Evolutionary conservation across 306 rosid genomes (phyloP), one percentile per base, ranked within the genome.

Genomic region (Inga laurina): DNA sequence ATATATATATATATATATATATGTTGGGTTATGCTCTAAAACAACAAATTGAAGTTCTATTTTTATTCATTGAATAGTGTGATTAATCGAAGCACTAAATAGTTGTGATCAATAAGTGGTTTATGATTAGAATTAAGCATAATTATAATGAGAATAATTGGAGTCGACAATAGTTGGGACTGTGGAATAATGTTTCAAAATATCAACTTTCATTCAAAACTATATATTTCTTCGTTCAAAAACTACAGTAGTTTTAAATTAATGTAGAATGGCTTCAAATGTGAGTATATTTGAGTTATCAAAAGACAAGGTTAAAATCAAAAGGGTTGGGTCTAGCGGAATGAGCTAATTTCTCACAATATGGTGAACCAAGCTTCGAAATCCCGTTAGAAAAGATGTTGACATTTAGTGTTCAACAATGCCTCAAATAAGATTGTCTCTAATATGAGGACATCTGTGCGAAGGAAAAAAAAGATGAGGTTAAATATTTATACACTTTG

Each of bases 331-430:
- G 43, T 39, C 2, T 39, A 39, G 2, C 0, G 1, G 1, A 6
- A 5, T 0, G 0, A 0, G 1, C 0, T 39, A 39, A 6, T 39
- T 6, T 1, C 1, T 39, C 8, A 39, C 6, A 39, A 39, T 0
- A 2, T 39, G 8, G 41, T 1, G 8, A 39, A 39, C 6, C 0
- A 6, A 39, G 6, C 0, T 6, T 39, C 0, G 41, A 5, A 5
- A 5, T 1, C 1, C 1, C 0, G 1, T 0, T 39, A 39, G 8
- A 1, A 39, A 8, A 39, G 8, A 8, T 39, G 2, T 39, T 0
- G 0, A 39, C 8, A 39, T 5, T 39, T 39, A 39, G 8, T 39
- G 0, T 0, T 0, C 7, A 8, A 39, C 8, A 39, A 1, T 39
- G 0, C 5, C 0, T 39, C 1, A 2, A 39, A 39, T 1, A 39